Evolutionary conservation across 768 basidiomycete species (phyloP), one percentile per base, ranked within the genome.

Genomic region (Lepiota brunneoincarnata): DNA sequence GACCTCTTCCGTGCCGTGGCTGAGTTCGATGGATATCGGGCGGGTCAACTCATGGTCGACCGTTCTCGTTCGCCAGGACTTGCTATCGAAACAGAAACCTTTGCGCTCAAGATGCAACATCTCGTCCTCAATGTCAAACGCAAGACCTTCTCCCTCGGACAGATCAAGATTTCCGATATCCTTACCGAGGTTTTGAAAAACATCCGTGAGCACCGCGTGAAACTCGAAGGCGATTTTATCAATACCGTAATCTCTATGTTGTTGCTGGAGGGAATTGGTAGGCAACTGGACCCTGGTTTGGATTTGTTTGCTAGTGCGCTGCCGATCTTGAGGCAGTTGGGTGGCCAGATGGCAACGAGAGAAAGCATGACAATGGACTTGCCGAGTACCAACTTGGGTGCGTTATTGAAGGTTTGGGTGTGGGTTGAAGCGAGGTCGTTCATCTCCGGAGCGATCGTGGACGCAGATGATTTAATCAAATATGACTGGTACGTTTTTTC

Each of bases 201-300:
- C 31, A 95, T 99, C 3, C 76, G 94, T 54, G 77, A 81, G 59
- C 95, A 98, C 68, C 96, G 97, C 65, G 97, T 98, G 59, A 98
- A 93, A 75, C 91, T 99, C 86, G 96, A 99, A 72, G 93, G 88
- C 12, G 97, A 98, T 68, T 99, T 99, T 66, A 86, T 98, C 65
- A 99, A 99, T 70, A 98, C 97, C 0, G 93, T 99, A 56, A 89
- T 99, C 55, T 91, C 91, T 9, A 93, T 98, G 52, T 71, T 99
- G 50, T 69, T 99, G 37, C 74, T 99, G 50, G 97, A 99, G 70
- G 97, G 97, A 1, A 98, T 99, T 60, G 97, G 97, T 18, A 75
- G 96, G 55, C 93, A 89, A 72, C 68, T 99, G 58, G 94, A 99
- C 70, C 95, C 97, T 1, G 77, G 79, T 11, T 72, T 98, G 69